Evolutionary conservation across 176 grass and related monocot species (phyloP), one percentile per base, ranked within the genome.

Genomic region (Urochloa ruziziensis): DNA sequence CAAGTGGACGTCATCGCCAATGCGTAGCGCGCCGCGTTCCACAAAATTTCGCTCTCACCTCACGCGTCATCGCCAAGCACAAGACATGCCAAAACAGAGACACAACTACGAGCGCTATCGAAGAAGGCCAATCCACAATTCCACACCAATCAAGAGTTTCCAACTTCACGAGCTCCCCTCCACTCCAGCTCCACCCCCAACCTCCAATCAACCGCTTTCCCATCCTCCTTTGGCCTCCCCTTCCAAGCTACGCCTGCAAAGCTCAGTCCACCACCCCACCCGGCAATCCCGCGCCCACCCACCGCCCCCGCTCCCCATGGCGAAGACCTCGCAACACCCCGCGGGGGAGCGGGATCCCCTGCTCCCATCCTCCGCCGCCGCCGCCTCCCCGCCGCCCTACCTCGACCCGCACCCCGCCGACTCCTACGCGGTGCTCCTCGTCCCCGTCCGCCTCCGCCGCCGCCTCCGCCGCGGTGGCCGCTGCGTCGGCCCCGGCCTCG

Each of bases 381-480:
- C 59, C 77, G 70, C 76, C 80, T 80, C 27, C 63, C 86, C 85
- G 67, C 49, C 75, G 70, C 81, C 86, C 6, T 80, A 77, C 40
- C 67, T 63, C 28, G 56, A 46, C 51, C 21, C 19, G 58, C 73
- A 52, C 75, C 28, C 51, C 9, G 16, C 70, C 42, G 58, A 32
- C 75, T 66, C 80, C 49, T 78, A 21, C 69, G 52, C 56, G 66
- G 61, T 84, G 71, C 53, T 84, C 57, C 37, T 94, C 25, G 25
- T 96, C 83, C 89, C 85, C 71, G 70, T 91, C 68, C 85, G 70
- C 10, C 15, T 91, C 86, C 86, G 59, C 78, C 79, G 77, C 72
- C 87, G 85, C 36, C 84, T 74, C 27, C 88, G 63, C 70, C 71
- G 62, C 21, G 73, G 75, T 53, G 60, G 80, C 76, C 28, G 82